phyloP scores from a whole-genome alignment of 2,329 filamentous ascomycete genomes.

The Aspergillus flavus region DNA sequence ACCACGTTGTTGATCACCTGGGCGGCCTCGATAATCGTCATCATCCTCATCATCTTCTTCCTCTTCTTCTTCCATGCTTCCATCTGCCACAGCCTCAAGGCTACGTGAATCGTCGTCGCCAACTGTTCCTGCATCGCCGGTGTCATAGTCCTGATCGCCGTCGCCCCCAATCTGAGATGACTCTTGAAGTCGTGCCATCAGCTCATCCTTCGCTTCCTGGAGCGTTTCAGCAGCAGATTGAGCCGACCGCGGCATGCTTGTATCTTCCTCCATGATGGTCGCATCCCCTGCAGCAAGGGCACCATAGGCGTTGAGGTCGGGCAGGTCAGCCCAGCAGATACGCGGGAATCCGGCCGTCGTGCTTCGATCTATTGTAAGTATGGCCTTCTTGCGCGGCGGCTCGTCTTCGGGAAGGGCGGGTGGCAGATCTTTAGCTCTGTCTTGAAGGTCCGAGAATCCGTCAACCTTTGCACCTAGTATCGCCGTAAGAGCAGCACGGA shows the following conservation, averaged over 20 bases:
- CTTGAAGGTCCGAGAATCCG: slow-evolving; percentile 47
- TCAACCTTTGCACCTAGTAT: slow-evolving; percentile 49
- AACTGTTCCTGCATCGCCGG: slow-evolving; percentile 43
- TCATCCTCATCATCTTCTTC: slow-evolving; percentile 58
- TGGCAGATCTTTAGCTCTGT: slow-evolving; percentile 39
- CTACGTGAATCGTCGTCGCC: slow-evolving; percentile 47
- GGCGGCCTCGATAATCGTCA: slow-evolving; percentile 54
- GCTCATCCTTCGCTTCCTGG: slow-evolving; percentile 54
- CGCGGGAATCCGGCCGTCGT: slow-evolving; percentile 43
- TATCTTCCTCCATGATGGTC: slow-evolving; percentile 48
- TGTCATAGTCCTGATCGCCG: slow-evolving; percentile 45
- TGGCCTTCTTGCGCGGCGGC: slow-evolving; percentile 43
- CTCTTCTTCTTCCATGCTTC: slow-evolving; percentile 53
- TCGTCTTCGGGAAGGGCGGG: slow-evolving; percentile 39
- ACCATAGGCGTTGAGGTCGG: slow-evolving; percentile 46
- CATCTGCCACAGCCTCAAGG: slow-evolving; percentile 47
- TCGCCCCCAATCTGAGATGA: slow-evolving; percentile 44
- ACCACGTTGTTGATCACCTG: slow-evolving; percentile 65
- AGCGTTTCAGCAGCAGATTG: slow-evolving; percentile 53
- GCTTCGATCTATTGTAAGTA: slow-evolving; percentile 46
- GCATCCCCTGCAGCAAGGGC: slow-evolving; percentile 41
- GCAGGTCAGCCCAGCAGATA: slow-evolving; percentile 47
- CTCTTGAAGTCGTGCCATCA: slow-evolving; percentile 53
- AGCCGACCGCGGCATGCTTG: slow-evolving; percentile 49
- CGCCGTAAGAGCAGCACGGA: slow-evolving; percentile 46